Base-by-base conservation (phyloP, 2,329 filamentous ascomycete species). In the Hymenotorrendiella dingleyae region DNA sequence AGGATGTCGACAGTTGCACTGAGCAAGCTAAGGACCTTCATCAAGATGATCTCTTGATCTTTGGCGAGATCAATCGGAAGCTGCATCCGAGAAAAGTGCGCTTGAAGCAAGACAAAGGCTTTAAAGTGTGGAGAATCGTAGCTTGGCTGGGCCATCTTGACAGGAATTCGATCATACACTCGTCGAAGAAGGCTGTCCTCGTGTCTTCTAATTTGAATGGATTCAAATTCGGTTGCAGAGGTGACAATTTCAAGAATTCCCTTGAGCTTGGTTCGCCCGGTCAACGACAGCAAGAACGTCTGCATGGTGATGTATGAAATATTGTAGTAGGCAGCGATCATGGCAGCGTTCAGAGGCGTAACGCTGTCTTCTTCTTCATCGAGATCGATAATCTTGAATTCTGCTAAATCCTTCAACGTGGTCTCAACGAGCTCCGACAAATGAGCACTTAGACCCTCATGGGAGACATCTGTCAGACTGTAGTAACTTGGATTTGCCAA, bases 221-320 rank as follows among this genome's bases (percentile, higher is more conserved):
- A 78, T 64, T 98, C 94, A 48, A 97, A 98, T 62, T 98, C 93
- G 1, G 89, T 94, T 4, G 94, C 94, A 1, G 93, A 94, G 1
- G 93, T 96, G 47, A 97, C 82, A 56, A 98, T 97, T 65, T 98
- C 93, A 42, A 98, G 73, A 32, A 98, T 90, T 35, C 89, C 89
- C 74, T 98, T 98, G 52, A 98, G 79, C 71, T 95, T 97, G 4
- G 90, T 97, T 54, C 84, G 84, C 30, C 81, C 81, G 42, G 80
- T 90, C 35, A 98, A 75, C 11, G 93, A 98, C 43, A 98, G 73
- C 39, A 98, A 72, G 73, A 98, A 91, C 0, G 93, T 98, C 68
- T 98, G 91, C 90, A 98, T 98, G 3, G 93, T 98, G 64, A 95
- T 86, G 68, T 96, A 97, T 5, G 91, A 96, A 60, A 98, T 95